Conservation (phyloP, 257 asterid genomes). For the Fraxinus excelsior region DNA sequence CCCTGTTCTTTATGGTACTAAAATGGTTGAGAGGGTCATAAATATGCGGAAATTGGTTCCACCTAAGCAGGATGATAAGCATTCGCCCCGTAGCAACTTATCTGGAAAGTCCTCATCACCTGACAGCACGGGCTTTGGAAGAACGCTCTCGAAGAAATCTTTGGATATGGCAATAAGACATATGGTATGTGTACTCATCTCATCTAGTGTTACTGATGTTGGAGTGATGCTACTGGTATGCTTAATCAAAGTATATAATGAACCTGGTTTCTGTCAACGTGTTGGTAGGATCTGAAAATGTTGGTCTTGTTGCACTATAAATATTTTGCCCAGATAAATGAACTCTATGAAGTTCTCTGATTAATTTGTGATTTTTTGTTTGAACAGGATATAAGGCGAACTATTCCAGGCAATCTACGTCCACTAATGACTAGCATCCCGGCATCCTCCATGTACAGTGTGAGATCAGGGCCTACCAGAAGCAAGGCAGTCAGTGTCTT, state of each 20-base stretch:
- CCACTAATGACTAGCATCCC: constrained; percentile 88
- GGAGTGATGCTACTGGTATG: background rate
- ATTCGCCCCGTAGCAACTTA: constrained; percentile 83
- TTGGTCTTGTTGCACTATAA: background rate
- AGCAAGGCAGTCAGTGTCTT: constrained; percentile 66
- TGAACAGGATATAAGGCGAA: constrained; percentile 85
- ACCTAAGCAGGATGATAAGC: constrained; percentile 81
- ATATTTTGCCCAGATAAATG: background rate
- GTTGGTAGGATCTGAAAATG: too few relatives aligned
- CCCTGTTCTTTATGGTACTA: constrained; percentile 80
- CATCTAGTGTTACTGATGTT: constrained; percentile 5
- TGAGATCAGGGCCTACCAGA: constrained; percentile 81
- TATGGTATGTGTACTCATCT: constrained; percentile 63
- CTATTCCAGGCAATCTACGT: constrained; percentile 75
- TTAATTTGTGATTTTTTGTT: background rate
- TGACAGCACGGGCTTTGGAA: constrained; percentile 90
- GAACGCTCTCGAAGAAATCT: constrained; percentile 94
- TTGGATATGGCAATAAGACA: constrained; percentile 98
- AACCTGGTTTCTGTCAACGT: background rate
- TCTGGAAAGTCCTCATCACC: constrained; percentile 93
- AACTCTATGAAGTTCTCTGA: background rate
- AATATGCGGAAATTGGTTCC: constrained; percentile 95
- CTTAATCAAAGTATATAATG: background rate
- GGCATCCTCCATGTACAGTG: constrained; percentile 91
- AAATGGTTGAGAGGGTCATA: constrained; percentile 96